Base-by-base conservation (phyloP, 2,329 filamentous ascomycete genomes). In the Penicillium corylophilum region DNA sequence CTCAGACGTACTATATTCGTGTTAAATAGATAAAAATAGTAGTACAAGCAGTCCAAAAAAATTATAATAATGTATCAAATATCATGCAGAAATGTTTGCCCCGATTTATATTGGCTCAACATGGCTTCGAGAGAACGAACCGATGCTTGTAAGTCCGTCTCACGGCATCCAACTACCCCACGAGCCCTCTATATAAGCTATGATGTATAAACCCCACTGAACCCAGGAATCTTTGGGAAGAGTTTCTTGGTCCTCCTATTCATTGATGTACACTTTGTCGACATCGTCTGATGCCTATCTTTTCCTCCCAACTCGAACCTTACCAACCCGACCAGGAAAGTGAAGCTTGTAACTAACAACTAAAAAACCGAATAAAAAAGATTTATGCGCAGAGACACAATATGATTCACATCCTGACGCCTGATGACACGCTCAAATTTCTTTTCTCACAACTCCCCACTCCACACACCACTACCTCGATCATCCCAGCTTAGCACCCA, bases 181-280 rank as follows among this genome's bases (percentile, higher is more conserved):
- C 4, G 8, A 24, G 16, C 24, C 42, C 13, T 13, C 31, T 6
- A 28, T 15, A 6, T 29, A 36, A 28, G 48, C 44, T 26, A 54
- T 54, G 52, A 54, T 44, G 52, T 51, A 54, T 13, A 51, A 20
- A 4, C n/a, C n/a, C 10, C 8, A 44, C 47, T 56, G 46, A 56
- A 46, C 5, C 23, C 26, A 46, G 44, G 29, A 50, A 40, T n/a
- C 33, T 1, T 15, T 43, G 20, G 35, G 35, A 48, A 47, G 28
- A 40, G 24, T 51, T 38, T 56, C 46, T 53, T 53, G 50, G 44
- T 29, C 40, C 42, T n/a, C 24, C 13, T 8, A 43, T 33, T 28
- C 24, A 33, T 29, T 57, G 54, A 57, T 57, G 54, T 44, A 50
- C 40, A 39, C 42, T 29, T 38, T 54, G 51, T 48, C 51, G 51